phyloP scores from a whole-genome alignment of 2,329 filamentous ascomycete species.

The Mycosphaerella sp. region DNA sequence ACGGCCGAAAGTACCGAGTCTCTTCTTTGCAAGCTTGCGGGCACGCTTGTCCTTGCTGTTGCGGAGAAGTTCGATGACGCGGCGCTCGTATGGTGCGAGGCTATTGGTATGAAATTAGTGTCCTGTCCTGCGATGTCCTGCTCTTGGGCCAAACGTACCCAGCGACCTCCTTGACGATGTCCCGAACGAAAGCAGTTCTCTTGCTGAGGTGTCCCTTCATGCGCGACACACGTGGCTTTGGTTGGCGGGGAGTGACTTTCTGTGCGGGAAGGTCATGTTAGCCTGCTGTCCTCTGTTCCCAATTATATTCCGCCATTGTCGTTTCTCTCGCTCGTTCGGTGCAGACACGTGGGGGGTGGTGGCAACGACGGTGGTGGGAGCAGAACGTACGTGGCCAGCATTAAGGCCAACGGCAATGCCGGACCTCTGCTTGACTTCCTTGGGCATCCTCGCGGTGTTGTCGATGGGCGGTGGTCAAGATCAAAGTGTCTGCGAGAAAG shows the following conservation, averaged over 20 bases:
- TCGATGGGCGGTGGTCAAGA: conserved; percentile 23
- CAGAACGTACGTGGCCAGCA: conserved; percentile 57
- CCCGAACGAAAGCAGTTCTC: conserved; percentile 92
- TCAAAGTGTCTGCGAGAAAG: conserved; percentile 17
- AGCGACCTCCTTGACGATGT: conserved; percentile 97
- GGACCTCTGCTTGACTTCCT: conserved; percentile 47
- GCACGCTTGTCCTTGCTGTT: conserved; percentile 99
- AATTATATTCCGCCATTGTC: conserved; percentile 5
- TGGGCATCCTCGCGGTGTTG: conserved; percentile 41
- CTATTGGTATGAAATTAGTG: conserved; percentile 26
- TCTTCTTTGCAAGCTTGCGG: conserved; percentile 98
- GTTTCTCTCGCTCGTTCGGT: conserved; percentile 7
- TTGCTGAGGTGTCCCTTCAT: conserved; percentile 96
- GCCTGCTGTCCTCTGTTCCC: conserved; percentile 10
- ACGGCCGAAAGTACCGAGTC: conserved; percentile 97
- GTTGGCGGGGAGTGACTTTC: conserved; percentile 48
- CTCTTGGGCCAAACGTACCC: conserved; percentile 53
- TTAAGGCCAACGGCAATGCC: conserved; percentile 57
- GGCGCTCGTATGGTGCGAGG: conserved; percentile 69
- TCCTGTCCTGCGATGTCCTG: not conserved
- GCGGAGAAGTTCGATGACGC: conserved; percentile 96
- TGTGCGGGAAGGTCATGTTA: conserved; percentile 26
- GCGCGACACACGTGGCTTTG: conserved; percentile 49
- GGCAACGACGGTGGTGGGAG: conserved; percentile 1
- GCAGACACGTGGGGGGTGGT: not conserved